Evolutionary conservation across 2,329 filamentous ascomycete species (phyloP), one percentile per base, ranked within the genome.

Genomic region (Ophiobolus disseminans): DNA sequence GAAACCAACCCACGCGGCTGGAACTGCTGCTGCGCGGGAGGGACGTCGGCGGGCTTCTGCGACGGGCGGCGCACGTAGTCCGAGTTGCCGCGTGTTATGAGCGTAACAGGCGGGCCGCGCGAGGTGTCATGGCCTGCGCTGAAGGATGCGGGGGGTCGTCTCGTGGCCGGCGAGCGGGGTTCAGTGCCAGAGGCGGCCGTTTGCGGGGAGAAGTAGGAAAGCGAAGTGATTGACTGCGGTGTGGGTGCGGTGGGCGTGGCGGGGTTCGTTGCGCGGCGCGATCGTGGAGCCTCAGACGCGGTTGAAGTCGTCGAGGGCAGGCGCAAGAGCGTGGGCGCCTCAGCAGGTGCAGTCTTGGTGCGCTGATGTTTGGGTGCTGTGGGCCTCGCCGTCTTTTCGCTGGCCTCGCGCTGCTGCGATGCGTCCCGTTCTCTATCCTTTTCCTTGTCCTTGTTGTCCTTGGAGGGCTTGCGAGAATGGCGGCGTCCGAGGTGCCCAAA

Each of bases 61-160:
- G 63, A 50, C 43, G 48, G 32, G 25, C 63, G 53, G 58, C 70
- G 68, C 51, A 65, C 66, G 51, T 65, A 57, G 50, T 73, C 70
- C 13, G 60, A 60, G 46, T 64, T 60, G 22, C 65, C 63, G 44
- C 78, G 77, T 41, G 78, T 80, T 50, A 78, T 76, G 49, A 80
- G 73, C n/a, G 78, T 75, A 48, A 80, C 76, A 41, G 78, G 79
- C 36, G 80, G 79, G 50, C 78, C 80, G 60, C 74, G 69, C 47
- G 72, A 75, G 22, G 76, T 79, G 63, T 78, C 76, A 81, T 78
- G 59, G 78, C 77, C 73, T 78, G 72, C 76, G 57, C 75, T 78
- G 54, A 74, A 74, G 39, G 78, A 80, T 19, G 77, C 77, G 31
- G 78, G 78, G 22, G 77, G 72, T 55, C 74, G 66, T 67, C 71